A percentile compares a stretch with the other conserved stretches of the same genome.
Evolutionary conservation across 2,329 filamentous ascomycete genomes (phyloP).

Genomic region (Chaetomiaceae sp.): DNA sequence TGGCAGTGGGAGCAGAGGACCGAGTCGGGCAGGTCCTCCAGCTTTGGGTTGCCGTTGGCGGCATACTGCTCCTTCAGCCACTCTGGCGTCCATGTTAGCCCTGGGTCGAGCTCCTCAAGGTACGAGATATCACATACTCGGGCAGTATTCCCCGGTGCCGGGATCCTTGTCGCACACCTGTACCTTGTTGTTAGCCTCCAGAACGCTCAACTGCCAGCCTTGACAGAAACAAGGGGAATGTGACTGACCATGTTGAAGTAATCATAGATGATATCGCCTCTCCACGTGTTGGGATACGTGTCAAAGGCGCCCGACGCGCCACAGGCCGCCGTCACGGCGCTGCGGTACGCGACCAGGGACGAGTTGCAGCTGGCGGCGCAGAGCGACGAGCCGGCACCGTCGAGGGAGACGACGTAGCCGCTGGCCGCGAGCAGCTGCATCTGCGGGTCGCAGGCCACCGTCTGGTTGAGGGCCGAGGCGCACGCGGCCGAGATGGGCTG

Average conservation of each 20-base stretch:
- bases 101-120: not conserved
- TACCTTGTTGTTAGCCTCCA: not conserved
- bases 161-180: conserved; percentile 6
- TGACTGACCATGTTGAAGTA: conserved; percentile 4
- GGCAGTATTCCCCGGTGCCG: conserved; percentile 1
- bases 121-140: not conserved
- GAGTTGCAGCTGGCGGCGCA: not conserved
- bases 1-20: conserved; percentile 4
- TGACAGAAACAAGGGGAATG: too few relatives aligned
- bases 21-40: not conserved
- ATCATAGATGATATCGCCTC: conserved; percentile 2
- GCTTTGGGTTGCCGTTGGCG: not conserved
- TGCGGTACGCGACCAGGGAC: not conserved
- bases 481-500: not conserved
- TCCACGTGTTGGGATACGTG: conserved; percentile 6
- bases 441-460: conserved; percentile 1
- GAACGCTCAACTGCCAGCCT: too few relatives aligned
- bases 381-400: not conserved
- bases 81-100: not conserved
- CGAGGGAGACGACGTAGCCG: not conserved
- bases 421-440: conserved; percentile 6
- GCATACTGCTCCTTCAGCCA: conserved; percentile 4
- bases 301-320: not conserved
- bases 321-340: not conserved
- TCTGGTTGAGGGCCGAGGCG: conserved; percentile 1